Conservation (phyloP, 2,329 filamentous ascomycete genomes). For the Setomelanomma holmii region DNA sequence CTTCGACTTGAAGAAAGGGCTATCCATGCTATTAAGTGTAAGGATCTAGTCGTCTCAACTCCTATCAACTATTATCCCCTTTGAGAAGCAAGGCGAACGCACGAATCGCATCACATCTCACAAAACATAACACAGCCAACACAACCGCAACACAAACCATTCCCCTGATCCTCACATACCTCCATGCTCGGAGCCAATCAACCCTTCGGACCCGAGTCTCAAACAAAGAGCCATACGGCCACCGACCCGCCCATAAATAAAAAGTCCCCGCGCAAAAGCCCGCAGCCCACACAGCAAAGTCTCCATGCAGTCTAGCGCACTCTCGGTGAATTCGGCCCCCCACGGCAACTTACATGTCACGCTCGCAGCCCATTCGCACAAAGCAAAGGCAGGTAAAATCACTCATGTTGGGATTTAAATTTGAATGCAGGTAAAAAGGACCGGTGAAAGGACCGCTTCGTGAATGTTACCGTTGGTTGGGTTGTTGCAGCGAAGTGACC, state of each 20-base stretch:
- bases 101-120: not conserved
- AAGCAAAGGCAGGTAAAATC: no score
- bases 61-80: not conserved
- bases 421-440: no score
- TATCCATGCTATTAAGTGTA: not conserved
- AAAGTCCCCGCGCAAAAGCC: not conserved
- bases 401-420: not conserved
- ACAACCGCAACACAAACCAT: not conserved
- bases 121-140: not conserved
- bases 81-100: not conserved
- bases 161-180: not conserved
- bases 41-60: not conserved
- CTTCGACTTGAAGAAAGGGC: not conserved
- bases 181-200: no score
- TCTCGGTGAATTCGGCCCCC: not conserved
- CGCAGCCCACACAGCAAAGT: not conserved
- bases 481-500: not conserved
- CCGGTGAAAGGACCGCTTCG: not conserved
- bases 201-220: no score
- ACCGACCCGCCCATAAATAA: not conserved
- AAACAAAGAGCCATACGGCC: not conserved
- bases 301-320: not conserved
- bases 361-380: no score
- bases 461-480: not conserved
- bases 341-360: not conserved